A percentile compares a stretch with the other conserved stretches of the same genome.
Evolutionary conservation across 1,139 yeast genomes (phyloP).

Genomic region (Taphrina communis): DNA sequence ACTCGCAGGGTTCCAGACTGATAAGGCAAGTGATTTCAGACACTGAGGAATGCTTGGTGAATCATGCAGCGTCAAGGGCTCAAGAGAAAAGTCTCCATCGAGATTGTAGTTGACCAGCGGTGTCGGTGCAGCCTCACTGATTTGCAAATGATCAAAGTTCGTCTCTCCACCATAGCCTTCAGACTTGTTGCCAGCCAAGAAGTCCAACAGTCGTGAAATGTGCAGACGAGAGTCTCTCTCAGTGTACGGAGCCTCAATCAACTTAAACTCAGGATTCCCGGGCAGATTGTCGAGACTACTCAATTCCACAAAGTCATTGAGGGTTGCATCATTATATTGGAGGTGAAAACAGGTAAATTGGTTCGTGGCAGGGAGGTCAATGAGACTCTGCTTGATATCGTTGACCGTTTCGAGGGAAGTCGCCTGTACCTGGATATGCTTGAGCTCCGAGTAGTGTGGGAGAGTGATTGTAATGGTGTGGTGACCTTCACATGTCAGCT

Average conservation of each 20-base stretch:
- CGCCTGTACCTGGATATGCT: conserved; percentile 34
- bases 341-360: conserved; percentile 69
- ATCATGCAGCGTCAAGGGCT: conserved; percentile 37
- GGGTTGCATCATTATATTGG: conserved; percentile 52
- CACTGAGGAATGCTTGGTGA: conserved; percentile 45
- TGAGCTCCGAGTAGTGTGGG: conserved; percentile 23
- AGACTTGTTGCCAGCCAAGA: conserved; percentile 54
- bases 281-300: conserved; percentile 48
- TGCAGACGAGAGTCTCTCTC: conserved; percentile 59
- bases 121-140: conserved; percentile 36
- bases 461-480: conserved; percentile 28
- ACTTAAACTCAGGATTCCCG: conserved; percentile 48
- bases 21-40: conserved; percentile 61
- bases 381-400: conserved; percentile 66
- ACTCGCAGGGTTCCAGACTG: conserved; percentile 93
- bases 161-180: conserved; percentile 55
- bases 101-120: conserved; percentile 28
- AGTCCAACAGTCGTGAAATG: conserved; percentile 57
- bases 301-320: conserved; percentile 51
- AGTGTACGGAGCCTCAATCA: conserved; percentile 57
- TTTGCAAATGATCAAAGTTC: conserved; percentile 51
- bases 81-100: conserved; percentile 4
- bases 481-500: conserved; percentile 26
- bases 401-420: conserved; percentile 58
- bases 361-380: conserved; percentile 61